Conservation (phyloP, 192 early-diverging fungal species). For the Coemansia sp. region DNA sequence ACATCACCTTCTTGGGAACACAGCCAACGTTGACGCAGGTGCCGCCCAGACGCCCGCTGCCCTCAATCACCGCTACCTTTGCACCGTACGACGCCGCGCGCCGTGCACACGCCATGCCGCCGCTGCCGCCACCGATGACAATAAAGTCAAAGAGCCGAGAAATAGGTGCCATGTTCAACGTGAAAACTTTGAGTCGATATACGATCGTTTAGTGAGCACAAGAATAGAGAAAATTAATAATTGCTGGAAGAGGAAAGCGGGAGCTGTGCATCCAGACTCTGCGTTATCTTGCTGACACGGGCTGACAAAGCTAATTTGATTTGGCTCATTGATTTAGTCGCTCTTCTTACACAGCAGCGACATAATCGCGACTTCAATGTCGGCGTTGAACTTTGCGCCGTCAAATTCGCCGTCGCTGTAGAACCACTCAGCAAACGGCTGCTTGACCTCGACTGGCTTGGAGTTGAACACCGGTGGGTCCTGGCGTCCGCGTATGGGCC, state of each 20-base stretch:
- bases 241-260: not conserved
- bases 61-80: conserved; percentile 88
- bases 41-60: conserved; percentile 71
- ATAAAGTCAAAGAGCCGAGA: conserved; percentile 78
- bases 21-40: conserved; percentile 97
- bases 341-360: conserved; percentile 56
- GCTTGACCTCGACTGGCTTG: conserved; percentile 50
- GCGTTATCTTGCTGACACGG: not conserved
- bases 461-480: conserved; percentile 52
- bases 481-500: conserved; percentile 54
- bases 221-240: not conserved
- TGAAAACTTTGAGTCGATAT: not conserved
- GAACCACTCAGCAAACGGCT: conserved; percentile 65
- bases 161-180: conserved; percentile 35
- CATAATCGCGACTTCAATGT: conserved; percentile 53
- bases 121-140: conserved; percentile 93
- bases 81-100: conserved; percentile 89
- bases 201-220: conserved; percentile 1
- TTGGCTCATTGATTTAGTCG: conserved; percentile 21
- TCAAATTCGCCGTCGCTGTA: conserved; percentile 67
- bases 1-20: conserved; percentile 93
- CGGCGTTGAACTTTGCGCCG: conserved; percentile 55
- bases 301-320: not conserved
- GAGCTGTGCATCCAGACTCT: too few species aligned
- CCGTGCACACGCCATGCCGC: conserved; percentile 90